phyloP scores from a whole-genome alignment of 805 yeast species.

The Yamadazyma ubonensis region DNA sequence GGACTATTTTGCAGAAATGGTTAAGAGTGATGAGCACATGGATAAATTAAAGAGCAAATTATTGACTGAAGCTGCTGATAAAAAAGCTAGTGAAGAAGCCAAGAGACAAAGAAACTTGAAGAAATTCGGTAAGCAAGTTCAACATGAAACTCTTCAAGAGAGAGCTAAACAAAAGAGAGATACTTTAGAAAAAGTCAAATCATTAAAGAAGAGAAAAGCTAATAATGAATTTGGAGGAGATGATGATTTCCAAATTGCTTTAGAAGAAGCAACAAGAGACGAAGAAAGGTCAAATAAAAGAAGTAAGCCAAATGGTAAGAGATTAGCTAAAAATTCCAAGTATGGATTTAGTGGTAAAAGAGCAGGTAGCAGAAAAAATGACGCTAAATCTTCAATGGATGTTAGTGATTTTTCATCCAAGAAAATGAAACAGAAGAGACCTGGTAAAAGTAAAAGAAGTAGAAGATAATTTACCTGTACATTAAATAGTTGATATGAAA shows the following conservation, averaged over 20 bases:
- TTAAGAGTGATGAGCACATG: constrained; percentile 97
- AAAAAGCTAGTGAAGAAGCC: constrained; percentile 90
- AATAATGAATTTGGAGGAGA: constrained; percentile 67
- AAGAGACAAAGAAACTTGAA: constrained; percentile 91
- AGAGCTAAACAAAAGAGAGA: constrained; percentile 92
- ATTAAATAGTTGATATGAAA: neutral
- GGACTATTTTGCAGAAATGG: constrained; percentile 98
- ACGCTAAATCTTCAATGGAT: constrained; percentile 69
- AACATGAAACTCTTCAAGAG: constrained; percentile 86
- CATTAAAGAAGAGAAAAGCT: constrained; percentile 86
- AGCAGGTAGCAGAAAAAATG: constrained; percentile 70
- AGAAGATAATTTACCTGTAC: too few relatives aligned
- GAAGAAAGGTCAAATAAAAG: constrained; percentile 47
- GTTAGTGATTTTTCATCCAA: constrained; percentile 54
- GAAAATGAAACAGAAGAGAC: constrained; percentile 52
- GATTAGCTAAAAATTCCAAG: constrained; percentile 69
- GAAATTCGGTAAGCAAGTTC: constrained; percentile 97
- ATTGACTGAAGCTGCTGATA: constrained; percentile 73
- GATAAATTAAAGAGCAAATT: constrained; percentile 82
- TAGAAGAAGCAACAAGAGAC: constrained; percentile 84
- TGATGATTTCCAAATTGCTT: constrained; percentile 80
- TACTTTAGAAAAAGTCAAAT: constrained; percentile 83
- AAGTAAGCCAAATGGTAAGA: constrained; percentile 58
- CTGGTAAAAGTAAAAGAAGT: constrained; percentile 44
- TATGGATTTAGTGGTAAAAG: constrained; percentile 80